These are phyloP conservation scores for Elsinoe necatrix DNA, from an alignment of 2,329 filamentous ascomycete species.

Conservation along the genomic window DNA sequence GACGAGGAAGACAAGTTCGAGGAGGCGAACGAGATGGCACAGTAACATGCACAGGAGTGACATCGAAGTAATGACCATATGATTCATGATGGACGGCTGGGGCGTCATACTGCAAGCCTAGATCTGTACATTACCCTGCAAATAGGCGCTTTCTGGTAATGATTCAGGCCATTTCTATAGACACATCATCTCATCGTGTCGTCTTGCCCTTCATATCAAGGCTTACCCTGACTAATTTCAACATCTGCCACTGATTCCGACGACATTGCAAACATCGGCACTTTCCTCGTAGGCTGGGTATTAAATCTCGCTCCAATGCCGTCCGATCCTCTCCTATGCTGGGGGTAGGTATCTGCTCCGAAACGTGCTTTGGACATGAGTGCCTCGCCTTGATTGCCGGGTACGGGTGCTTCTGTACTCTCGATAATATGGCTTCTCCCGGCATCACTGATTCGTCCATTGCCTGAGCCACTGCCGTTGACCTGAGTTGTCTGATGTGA, in stretches of 20 bases:
- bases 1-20: constrained; percentile 13
- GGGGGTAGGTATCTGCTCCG: not conserved
- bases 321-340: constrained; percentile 15
- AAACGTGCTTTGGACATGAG: not conserved
- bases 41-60: not conserved
- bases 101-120: not conserved
- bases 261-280: constrained; percentile 39
- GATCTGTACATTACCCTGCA: not conserved
- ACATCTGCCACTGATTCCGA: constrained; percentile 35
- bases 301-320: constrained; percentile 22
- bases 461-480: constrained; percentile 15
- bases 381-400: not conserved
- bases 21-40: constrained; percentile 13
- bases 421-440: not conserved
- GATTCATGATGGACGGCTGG: not conserved
- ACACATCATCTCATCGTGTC: no score
- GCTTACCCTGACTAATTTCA: constrained; percentile 20
- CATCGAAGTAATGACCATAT: not conserved
- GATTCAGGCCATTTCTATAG: no score
- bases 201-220: not conserved
- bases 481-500: not conserved
- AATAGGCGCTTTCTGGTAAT: not conserved
- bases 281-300: constrained; percentile 25
- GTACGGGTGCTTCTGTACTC: not conserved
- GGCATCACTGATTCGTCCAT: not conserved